phyloP scores from a whole-genome alignment of 2,329 filamentous ascomycete genomes.

The Polychaeton citri region DNA sequence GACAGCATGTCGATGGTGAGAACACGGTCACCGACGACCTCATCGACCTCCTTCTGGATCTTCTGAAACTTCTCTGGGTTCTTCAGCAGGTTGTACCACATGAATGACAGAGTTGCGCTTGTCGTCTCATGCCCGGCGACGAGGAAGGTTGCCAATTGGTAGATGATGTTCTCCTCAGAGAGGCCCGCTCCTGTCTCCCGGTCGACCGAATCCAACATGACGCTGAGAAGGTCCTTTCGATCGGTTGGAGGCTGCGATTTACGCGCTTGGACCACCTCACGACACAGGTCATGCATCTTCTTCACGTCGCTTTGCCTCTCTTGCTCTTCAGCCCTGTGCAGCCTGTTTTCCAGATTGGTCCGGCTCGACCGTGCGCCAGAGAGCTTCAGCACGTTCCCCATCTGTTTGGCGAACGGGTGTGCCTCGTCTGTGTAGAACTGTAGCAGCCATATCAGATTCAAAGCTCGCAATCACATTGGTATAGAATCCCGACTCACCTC shows the following conservation, averaged over 20 bases:
- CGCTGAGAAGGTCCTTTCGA: conserved; percentile 42
- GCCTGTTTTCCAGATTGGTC: conserved; percentile 16
- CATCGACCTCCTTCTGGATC: conserved; percentile 42
- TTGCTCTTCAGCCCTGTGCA: conserved; percentile 8
- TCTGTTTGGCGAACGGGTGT: conserved; percentile 55
- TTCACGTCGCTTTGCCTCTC: conserved; percentile 25
- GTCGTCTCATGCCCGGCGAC: conserved; percentile 28
- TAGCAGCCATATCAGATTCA: no score
- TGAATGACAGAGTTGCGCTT: conserved; percentile 22
- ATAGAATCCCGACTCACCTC: neutral
- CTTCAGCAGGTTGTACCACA: conserved; percentile 39
- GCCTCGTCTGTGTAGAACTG: conserved; percentile 50
- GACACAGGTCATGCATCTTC: conserved; percentile 7
- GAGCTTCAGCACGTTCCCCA: conserved; percentile 50
- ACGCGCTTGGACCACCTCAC: neutral
- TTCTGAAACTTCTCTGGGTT: conserved; percentile 35
- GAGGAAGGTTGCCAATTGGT: conserved; percentile 57
- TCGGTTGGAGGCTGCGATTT: conserved; percentile 3
- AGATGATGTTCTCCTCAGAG: conserved; percentile 47
- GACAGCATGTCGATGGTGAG: conserved; percentile 33
- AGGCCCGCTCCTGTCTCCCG: conserved; percentile 47
- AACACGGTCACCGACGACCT: conserved; percentile 36
- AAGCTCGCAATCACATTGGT: no score
- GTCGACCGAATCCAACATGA: conserved; percentile 46
- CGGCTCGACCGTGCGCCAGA: conserved; percentile 36